Evolutionary conservation across 2,329 filamentous ascomycete genomes (phyloP), one percentile per base, ranked within the genome.

Genomic region (Myrmaecium sp.): DNA sequence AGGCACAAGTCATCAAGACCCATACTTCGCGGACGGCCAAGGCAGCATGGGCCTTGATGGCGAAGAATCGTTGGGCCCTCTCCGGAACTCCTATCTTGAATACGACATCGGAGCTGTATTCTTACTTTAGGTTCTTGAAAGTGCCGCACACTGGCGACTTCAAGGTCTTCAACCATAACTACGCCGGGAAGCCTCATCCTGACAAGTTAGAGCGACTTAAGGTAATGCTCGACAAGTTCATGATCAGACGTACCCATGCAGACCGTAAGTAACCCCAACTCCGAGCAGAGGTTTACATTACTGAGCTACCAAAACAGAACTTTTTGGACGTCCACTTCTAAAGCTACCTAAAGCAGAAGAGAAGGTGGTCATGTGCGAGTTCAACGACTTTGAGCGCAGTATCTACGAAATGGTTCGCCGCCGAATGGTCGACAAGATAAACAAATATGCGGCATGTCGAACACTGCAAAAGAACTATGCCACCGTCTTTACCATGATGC

Each of bases 1-100:
- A 73, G 36, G 65, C 59, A 0, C 66, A 71, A 26, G 37, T 36
- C 0, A 67, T 73, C 32, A 70, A 69, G 33, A 70, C 67, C 16
- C 44, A 55, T 5, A 30, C 30, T 0, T 36, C 41, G 1, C 42
- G 46, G 4, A 63, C 56, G 0, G 57, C 53, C 1, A 40, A 60
- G 18, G 60, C 60, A 3, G 63, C 57, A 32, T 51, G 54, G 3
- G 50, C 43, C 1, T 33, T 62, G 2, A 46, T 46, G 25, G 48
- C 51, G 0, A 26, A 41, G 0, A 47, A 56, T 31, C 42, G 44
- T 14, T 61, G 57, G 57, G 50, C 53, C 1, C 35, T 61, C 5
- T 52, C 49, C 10, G 58, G 55, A 2, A 27, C 31, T 5, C 23
- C 29, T 4, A 20, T 28, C n/a, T 10, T 29, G 2, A 52, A 51